Conservation (phyloP, 208 protist genomes). For the Phytomonas sp. region DNA sequence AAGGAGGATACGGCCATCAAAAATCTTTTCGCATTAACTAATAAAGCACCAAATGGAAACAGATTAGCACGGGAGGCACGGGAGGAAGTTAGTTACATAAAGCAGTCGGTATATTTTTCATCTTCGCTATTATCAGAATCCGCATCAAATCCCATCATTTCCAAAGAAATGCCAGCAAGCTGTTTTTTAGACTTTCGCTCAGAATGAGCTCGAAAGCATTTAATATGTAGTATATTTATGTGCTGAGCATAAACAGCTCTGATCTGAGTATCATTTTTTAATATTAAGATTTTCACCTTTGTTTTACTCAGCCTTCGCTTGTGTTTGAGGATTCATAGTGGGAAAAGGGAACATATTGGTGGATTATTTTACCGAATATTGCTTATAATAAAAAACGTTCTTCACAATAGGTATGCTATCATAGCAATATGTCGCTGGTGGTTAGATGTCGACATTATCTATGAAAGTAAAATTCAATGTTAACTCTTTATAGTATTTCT, state of each 20-base stretch:
- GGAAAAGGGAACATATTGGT: neutral
- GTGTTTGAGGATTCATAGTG: neutral
- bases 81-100: neutral
- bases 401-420: neutral
- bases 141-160: too few species aligned
- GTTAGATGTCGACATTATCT: neutral
- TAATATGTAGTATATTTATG: too few species aligned
- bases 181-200: too few species aligned
- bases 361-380: neutral
- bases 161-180: too few species aligned
- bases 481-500: slow-evolving; percentile 10
- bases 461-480: neutral
- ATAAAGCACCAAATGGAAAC: too few species aligned
- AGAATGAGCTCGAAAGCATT: too few species aligned
- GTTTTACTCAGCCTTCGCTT: neutral
- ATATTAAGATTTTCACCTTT: neutral
- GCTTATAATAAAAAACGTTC: neutral
- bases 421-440: neutral
- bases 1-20: too few species aligned
- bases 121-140: too few species aligned
- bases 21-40: too few species aligned
- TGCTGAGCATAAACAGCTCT: too few species aligned
- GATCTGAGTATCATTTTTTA: too few species aligned
- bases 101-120: slow-evolving; percentile 1
- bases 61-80: too few species aligned